These are phyloP conservation scores for Brassica hybrid DNA, from an alignment of 441 rosid species.

Conservation along the genomic window DNA sequence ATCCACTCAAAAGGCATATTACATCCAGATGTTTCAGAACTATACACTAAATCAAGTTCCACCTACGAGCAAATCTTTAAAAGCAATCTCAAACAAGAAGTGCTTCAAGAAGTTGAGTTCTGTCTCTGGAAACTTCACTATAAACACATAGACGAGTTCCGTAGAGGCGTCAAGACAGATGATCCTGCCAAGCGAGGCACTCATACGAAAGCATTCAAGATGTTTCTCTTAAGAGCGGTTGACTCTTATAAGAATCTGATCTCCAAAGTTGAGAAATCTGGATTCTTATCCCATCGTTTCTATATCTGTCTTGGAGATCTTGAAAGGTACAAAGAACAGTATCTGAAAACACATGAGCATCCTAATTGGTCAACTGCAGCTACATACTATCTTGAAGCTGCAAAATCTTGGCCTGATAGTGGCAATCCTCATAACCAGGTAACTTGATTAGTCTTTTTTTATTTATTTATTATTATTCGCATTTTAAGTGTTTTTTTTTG, in stretches of 20 bases:
- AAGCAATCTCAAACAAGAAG: constrained; percentile 51
- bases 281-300: constrained; percentile 79
- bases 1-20: constrained; percentile 61
- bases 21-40: constrained; percentile 58
- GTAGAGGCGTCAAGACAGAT: constrained; percentile 59
- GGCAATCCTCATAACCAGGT: constrained; percentile 98
- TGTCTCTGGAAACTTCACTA: constrained; percentile 92
- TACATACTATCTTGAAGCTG: constrained; percentile 73
- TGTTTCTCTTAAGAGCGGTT: constrained; percentile 63
- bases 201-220: constrained; percentile 59
- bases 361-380: constrained; percentile 88
- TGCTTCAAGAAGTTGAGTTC: constrained; percentile 83
- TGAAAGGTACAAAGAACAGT: constrained; percentile 84
- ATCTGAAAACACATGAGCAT: constrained; percentile 46
- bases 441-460: constrained; percentile 5
- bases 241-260: constrained; percentile 64
- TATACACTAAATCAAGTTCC: constrained; percentile 63
- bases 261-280: constrained; percentile 55
- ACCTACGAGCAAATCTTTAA: constrained; percentile 66
- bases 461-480: not conserved
- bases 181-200: constrained; percentile 43
- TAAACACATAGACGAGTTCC: constrained; percentile 85
- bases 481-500: constrained; percentile 13
- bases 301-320: constrained; percentile 92
- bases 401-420: constrained; percentile 76